Percentiles rank a stretch among this genome's conserved stretches.
These are phyloP conservation scores for Debaryomyces udenii DNA, from an alignment of 1,139 yeast species.

Conservation along the genomic window DNA sequence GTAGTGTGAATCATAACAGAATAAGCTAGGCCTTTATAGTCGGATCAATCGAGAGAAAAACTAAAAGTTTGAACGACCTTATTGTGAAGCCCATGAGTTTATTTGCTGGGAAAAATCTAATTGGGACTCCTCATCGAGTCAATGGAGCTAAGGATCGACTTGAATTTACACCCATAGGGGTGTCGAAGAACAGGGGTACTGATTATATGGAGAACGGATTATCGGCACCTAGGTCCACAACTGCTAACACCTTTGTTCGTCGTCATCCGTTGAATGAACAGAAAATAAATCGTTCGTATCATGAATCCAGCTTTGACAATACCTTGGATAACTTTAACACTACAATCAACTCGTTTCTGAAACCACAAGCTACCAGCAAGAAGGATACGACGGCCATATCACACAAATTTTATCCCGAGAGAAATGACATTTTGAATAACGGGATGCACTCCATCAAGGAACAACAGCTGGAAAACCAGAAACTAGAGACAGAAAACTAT, in stretches of 20 bases:
- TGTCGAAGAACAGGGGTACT: slow-evolving; percentile 12
- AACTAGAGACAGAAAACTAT: slow-evolving; percentile 61
- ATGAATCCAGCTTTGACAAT: slow-evolving; percentile 38
- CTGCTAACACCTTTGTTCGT: neutral
- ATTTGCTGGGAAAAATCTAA: slow-evolving; percentile 17
- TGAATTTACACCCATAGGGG: slow-evolving; percentile 51
- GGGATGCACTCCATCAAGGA: slow-evolving; percentile 48
- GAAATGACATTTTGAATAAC: slow-evolving; percentile 22
- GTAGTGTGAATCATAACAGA: neutral
- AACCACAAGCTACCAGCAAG: slow-evolving; percentile 10
- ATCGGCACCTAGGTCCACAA: slow-evolving; percentile 3
- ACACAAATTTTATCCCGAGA: slow-evolving; percentile 6
- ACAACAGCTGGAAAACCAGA: slow-evolving; percentile 54
- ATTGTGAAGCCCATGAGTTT: slow-evolving; percentile 8
- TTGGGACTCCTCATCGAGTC: slow-evolving; percentile 31
- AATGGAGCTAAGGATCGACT: slow-evolving; percentile 17
- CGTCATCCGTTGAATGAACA: slow-evolving; percentile 1
- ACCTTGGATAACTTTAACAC: slow-evolving; percentile 30
- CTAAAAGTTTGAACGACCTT: too few relatives aligned
- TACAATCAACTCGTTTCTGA: slow-evolving; percentile 14
- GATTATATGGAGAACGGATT: slow-evolving; percentile 6
- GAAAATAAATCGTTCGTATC: slow-evolving; percentile 4
- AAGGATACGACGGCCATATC: neutral
- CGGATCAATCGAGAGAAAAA: too few relatives aligned
- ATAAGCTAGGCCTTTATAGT: neutral